Conservation (phyloP, 108 stramenopile genomes). For the Nannochloropsis salina region DNA sequence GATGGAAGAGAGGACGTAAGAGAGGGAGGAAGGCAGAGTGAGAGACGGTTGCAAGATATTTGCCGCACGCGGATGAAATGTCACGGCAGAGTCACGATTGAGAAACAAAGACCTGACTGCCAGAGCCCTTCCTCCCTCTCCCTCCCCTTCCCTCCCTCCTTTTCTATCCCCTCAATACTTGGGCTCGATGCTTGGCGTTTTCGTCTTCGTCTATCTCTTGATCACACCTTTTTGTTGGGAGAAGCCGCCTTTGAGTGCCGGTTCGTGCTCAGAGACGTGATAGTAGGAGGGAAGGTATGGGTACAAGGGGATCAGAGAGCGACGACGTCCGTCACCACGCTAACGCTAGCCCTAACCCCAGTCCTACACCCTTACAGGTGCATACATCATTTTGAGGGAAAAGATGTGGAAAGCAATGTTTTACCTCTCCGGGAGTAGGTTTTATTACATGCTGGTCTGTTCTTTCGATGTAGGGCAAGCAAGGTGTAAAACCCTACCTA, state of each 20-base stretch:
- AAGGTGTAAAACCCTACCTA: background rate
- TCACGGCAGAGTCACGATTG: background rate
- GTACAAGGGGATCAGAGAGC: background rate
- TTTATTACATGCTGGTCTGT: background rate
- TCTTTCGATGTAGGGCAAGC: background rate
- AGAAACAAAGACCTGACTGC: no score
- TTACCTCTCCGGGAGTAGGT: background rate
- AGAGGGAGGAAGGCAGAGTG: no score
- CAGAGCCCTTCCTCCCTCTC: background rate
- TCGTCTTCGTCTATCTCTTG: no score
- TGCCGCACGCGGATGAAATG: background rate
- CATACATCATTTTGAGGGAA: background rate
- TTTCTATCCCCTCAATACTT: background rate
- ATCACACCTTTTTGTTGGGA: no score
- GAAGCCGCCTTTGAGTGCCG: no score
- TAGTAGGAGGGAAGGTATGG: conserved; percentile 23
- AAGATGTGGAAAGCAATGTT: background rate
- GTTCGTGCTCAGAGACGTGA: no score
- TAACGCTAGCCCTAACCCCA: background rate
- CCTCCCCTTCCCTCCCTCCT: background rate
- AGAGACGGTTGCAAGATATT: no score
- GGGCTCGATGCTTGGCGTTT: background rate
- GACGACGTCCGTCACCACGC: background rate
- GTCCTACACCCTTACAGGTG: background rate
- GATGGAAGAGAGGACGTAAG: background rate